Percentiles rank a stretch among this genome's conserved stretches.
Conservation (phyloP, 495 filamentous ascomycete genomes). For the Chaetomium fimeti region DNA sequence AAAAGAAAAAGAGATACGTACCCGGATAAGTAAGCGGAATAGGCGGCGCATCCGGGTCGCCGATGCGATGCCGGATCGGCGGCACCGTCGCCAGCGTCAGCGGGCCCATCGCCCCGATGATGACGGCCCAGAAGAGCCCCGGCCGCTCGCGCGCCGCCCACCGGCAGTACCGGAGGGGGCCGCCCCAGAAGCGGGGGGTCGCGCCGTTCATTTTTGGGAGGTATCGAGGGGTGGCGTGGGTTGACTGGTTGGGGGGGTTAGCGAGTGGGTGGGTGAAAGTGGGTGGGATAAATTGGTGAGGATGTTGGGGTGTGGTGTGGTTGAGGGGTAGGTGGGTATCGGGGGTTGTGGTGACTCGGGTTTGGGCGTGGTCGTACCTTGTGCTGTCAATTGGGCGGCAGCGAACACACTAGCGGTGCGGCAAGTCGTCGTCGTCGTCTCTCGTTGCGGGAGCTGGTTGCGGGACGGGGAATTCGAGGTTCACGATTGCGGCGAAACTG, state of each 20-base stretch:
- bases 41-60: constrained; percentile 64
- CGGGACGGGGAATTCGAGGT: constrained; percentile 5
- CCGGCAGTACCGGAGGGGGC: constrained; percentile 76
- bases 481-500: constrained; percentile 27
- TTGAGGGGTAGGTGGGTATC: not conserved
- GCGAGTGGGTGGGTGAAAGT: not conserved
- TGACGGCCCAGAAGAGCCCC: constrained; percentile 78
- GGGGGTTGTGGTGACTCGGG: no score
- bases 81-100: constrained; percentile 64
- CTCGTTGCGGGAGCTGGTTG: not conserved
- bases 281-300: no score
- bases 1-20: constrained; percentile 46
- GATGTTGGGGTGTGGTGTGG: not conserved
- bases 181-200: constrained; percentile 74
- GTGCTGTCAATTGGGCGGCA: constrained; percentile 14
- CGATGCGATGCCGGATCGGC: constrained; percentile 64
- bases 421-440: constrained; percentile 11
- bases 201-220: constrained; percentile 55
- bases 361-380: not conserved
- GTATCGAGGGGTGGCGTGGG: not conserved
- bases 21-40: constrained; percentile 90
- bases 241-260: not conserved
- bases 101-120: constrained; percentile 72
- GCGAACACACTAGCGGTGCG: constrained; percentile 4
- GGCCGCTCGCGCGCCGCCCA: constrained; percentile 86